Evolutionary conservation across 805 yeast species (phyloP), one percentile per base, ranked within the genome.

Genomic region (Starmerella tilneyi): DNA sequence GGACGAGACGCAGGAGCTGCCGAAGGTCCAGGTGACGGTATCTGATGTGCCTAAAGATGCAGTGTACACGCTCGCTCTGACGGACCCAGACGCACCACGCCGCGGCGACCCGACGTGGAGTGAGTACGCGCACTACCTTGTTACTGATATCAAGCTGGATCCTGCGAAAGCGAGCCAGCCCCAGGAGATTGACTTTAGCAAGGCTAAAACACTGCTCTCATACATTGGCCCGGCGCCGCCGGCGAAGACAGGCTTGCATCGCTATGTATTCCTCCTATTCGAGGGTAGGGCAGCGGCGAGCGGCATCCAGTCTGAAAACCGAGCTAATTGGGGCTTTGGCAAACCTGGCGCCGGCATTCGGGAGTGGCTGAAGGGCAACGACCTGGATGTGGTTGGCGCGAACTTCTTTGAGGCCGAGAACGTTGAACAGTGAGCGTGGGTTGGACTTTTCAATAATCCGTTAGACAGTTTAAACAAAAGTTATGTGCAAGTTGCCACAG

Each of bases 1-100:
- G 6, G 70, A 66, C 3, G 81, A 78, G 37, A 78, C 95, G 22
- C 94, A 82, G 63, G 54, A 62, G n/a, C 57, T 55, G 36, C 96
- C 96, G 28, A 55, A 62, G 26, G 68, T 86, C 46, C 81, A 79
- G 51, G 77, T 82, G 63, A 75, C 86, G 13, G 66, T 78, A 50
- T 63, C 66, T 44, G 70, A 71, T 34, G 70, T 68, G 51, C 70
- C 67, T 50, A 64, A 72, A 30, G 57, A 65, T 13, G 62, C 69
- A 21, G 80, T 77, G 52, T 86, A 81, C 65, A 76, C 92, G 9
- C 65, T 88, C 53, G 82, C 83, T 3, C 55, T 86, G 53, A 88
- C 96, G 7, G 96, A 86, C 63, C 96, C 96, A 1, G 96, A 86
- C 67, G 96, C 96, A 7, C 96, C 96, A 12, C 74, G 86, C 3